phyloP scores from a whole-genome alignment of 805 yeast species.

The Saturnispora quitensis region DNA sequence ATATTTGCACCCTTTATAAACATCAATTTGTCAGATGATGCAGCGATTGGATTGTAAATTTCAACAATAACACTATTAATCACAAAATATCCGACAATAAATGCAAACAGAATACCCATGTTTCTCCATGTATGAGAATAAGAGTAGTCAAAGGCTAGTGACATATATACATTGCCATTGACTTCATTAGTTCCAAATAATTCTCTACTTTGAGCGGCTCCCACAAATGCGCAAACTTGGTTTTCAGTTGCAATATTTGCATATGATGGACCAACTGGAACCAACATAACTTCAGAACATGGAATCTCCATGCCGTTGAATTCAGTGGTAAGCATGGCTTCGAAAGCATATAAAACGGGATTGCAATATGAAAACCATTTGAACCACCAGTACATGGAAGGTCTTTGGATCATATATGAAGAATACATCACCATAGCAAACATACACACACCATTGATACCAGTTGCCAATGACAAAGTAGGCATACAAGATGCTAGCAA shows the following conservation, averaged over 20 bases:
- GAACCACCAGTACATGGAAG: conserved; percentile 54
- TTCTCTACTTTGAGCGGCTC: conserved; percentile 29
- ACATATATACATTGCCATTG: conserved; percentile 42
- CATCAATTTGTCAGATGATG: conserved; percentile 28
- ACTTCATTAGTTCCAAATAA: conserved; percentile 30
- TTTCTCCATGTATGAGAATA: conserved; percentile 72
- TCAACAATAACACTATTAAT: conserved; percentile 26
- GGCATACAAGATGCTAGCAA: conserved; percentile 43
- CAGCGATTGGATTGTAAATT: conserved; percentile 21
- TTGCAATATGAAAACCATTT: conserved; percentile 46
- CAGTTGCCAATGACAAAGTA: conserved; percentile 47
- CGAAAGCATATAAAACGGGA: conserved; percentile 42
- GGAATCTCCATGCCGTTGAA: conserved; percentile 44
- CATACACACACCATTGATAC: conserved; percentile 47
- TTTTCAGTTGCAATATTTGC: conserved; percentile 30
- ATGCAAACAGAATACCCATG: conserved; percentile 44
- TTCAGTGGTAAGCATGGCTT: conserved; percentile 48
- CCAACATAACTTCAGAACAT: conserved; percentile 33
- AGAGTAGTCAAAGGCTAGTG: conserved; percentile 38
- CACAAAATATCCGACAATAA: conserved; percentile 32
- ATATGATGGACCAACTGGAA: conserved; percentile 53
- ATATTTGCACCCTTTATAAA: conserved; percentile 23
- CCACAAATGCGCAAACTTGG: conserved; percentile 44
- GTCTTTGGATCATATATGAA: conserved; percentile 55
- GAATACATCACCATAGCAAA: conserved; percentile 47